Base-by-base conservation (phyloP, 306 rosid species). In the Albizia julibrissin region DNA sequence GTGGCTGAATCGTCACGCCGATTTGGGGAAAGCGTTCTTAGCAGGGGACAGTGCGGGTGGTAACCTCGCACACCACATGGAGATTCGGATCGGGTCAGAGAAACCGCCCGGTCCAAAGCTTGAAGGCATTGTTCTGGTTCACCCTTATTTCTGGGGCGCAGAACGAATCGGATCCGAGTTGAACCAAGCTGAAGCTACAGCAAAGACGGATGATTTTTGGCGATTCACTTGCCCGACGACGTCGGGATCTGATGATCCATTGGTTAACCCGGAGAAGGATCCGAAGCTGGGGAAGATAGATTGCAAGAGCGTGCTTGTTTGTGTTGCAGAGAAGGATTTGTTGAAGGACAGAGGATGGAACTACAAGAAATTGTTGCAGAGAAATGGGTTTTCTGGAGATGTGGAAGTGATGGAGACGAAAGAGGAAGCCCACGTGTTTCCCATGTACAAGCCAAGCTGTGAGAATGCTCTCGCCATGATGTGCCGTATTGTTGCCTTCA, bases 1-100 rank as follows among this genome's bases (percentile, higher is more conserved):
- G 62, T 91, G 93, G 93, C 81, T 92, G 52, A 94, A 89, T 31
- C 19, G 27, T 2, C 56, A 81, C 18, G 95, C 89, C 0, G 94
- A 94, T 85, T 66, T 87, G 1, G 83, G 24, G 64, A 83, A 77
- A 4, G 89, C 90, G 59, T 91, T 86, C 78, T 72, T 94, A 0
- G 86, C 85, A 0, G 98, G 97, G 4, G 98, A 94, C 44, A 94
- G 95, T 58, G 95, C 95, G 0, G 98, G 98, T 5, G 98, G 86
- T 2, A 92, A 90, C 24, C 76, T 92, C 14, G 79, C 90, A 4
- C 90, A 89, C 78, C 79, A 89, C 49, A 65, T 86, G 86, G 98
- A 83, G 0, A 10, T 91, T 69, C 89, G 91, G 76, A 58, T 80
- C 3, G 94, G 98, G 8, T 0, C 8, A 0, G 94, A 91, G 16